Evolutionary conservation across 345 rosid genomes (phyloP), one percentile per base, ranked within the genome.

Genomic region (Eucalyptus polybractea): DNA sequence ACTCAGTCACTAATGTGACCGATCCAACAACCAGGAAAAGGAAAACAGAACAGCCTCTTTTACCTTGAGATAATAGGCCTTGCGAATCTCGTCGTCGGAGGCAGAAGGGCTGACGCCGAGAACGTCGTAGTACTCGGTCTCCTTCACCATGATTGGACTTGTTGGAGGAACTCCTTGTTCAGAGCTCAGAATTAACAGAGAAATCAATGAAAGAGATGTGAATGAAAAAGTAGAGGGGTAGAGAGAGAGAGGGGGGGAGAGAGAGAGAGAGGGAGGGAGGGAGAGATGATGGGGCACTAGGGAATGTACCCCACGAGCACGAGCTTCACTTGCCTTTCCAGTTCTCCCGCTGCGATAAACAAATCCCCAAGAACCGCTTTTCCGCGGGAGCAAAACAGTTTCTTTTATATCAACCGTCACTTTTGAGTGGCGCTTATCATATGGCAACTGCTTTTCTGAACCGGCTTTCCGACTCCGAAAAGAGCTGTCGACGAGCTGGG

Each of bases 311-410:
- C 54, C 51, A 21, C 87, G 89, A 91, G 86, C 94, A 92, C 94
- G 93, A 92, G 94, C 89, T 87, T 88, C 88, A 17, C 50, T 86
- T 89, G 93, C 91, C 95, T 95, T 95, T 95, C 95, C 97, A 95
- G 97, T 93, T 95, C 92, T 90, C 45, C 88, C 50, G 88, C 90
- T 22, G 88, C 65, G 94, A 89, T 94, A 93, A 94, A 95, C 92
- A 54, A 95, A 90, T 56, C 88, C 25, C 22, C 87, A n/a, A 80
- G 58, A 53, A 90, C 86, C 22, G 90, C 94, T 89, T 94, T 94
- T 92, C 87, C 89, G 95, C 95, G 95, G 96, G 95, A 94, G 94
- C 81, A 90, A 88, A 90, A 86, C 92, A 90, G 88, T 89, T 50
- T 89, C 90, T 92, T 92, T 62, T 93, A 47, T 90, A 91, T 91